Base-by-base conservation (phyloP, 2,329 filamentous ascomycete genomes). In the Pseudofabraea citricarpa region DNA sequence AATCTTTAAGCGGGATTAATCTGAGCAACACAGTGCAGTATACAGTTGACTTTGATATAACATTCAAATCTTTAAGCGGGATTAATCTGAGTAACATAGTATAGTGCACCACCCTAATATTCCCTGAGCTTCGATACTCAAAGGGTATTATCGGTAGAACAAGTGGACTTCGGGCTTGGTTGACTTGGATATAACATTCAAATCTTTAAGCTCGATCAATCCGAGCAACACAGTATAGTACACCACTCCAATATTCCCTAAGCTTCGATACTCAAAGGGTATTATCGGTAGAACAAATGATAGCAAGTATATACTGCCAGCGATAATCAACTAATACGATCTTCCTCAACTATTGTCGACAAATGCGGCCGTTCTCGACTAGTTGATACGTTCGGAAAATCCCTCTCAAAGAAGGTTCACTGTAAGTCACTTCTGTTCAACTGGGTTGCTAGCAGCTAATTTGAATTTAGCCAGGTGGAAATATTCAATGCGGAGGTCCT, bases 221-320 rank as follows among this genome's bases (percentile, higher is more conserved):
- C 51, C 82, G 0, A 63, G 75, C 1, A 81, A 88, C 50, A 56
- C 55, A 0, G 27, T 54, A 0, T 70, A 75, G 20, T 81, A 73
- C 41, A 52, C 51, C 0, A 37, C 64, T 0, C 39, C 67, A 0
- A 43, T 87, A 0, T 86, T 80, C 33, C 74, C 74, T 0, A 48
- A 60, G 21, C 52, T 87, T 1, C 64, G 71, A 0, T 68, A 66
- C 46, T 68, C 72, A 0, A 81, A 80, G 46, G 60, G 56, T 0
- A 67, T 65, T 0, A 69, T 87, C 2, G 77, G 79, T 41, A 83
- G 84, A 0, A 89, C 84, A 0, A 83, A 80, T 21, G 83, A 87
- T 51, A 77, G 74, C 0, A 60, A 69, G 7, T 62, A 70, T 13
- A 55, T 82, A 0, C 64, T 87, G 0, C 83, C 83, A 0, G 53